phyloP scores from a whole-genome alignment of 768 basidiomycete species.

The Amanita subjunquillea region DNA sequence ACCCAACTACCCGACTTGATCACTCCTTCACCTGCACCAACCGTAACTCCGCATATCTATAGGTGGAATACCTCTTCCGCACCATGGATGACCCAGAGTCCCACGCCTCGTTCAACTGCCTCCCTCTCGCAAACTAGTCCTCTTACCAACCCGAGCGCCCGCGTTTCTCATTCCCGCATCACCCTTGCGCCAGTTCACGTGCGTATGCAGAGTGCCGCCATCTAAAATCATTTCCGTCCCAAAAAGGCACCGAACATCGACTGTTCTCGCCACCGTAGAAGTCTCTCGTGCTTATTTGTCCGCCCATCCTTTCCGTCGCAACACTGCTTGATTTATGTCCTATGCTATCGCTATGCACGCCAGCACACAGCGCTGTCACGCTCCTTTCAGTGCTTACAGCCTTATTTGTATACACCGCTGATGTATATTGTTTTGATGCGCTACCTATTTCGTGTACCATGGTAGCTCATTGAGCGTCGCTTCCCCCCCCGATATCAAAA shows the following conservation, averaged over 20 bases:
- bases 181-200: conserved; percentile 30
- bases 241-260: conserved; percentile 12
- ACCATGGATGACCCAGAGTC: conserved; percentile 22
- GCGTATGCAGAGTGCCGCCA: conserved; percentile 32
- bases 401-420: background rate
- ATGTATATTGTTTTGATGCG: background rate
- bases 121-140: conserved; percentile 20
- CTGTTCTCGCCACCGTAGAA: background rate
- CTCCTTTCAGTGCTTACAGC: background rate
- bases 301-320: background rate
- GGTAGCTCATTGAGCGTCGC: background rate
- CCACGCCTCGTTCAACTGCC: conserved; percentile 16
- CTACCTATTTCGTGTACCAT: background rate
- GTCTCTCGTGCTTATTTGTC: background rate
- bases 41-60: conserved; percentile 48
- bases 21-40: conserved; percentile 45
- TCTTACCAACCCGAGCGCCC: conserved; percentile 47
- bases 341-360: conserved; percentile 2
- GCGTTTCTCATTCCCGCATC: conserved; percentile 50
- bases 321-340: conserved; percentile 5
- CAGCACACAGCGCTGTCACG: background rate
- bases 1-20: conserved; percentile 16
- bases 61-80: conserved; percentile 32
- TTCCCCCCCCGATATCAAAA: background rate
- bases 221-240: conserved; percentile 14